These are phyloP conservation scores for Rhodotorula taiwanensis DNA, from an alignment of 768 basidiomycete species.

Conservation along the genomic window DNA sequence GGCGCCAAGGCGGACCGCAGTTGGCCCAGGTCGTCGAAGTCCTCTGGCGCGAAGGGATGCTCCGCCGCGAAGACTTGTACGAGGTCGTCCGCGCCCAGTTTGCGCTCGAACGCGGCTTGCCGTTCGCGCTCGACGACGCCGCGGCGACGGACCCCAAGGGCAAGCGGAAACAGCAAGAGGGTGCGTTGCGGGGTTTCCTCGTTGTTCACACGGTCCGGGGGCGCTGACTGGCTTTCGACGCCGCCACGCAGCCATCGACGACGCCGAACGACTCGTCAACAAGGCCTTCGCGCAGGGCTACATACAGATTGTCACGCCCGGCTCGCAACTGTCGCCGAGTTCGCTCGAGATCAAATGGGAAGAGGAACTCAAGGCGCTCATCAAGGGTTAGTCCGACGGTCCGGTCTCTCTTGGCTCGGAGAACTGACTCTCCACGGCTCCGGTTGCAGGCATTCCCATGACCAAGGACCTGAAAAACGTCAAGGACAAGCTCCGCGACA, in stretches of 20 bases:
- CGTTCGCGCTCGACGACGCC: not conserved
- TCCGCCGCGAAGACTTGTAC: constrained; percentile 14
- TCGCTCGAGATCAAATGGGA: constrained; percentile 78
- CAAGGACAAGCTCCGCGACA: constrained; percentile 49
- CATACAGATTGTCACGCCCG: constrained; percentile 67
- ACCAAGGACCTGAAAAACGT: constrained; percentile 69
- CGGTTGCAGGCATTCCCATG: constrained; percentile 59
- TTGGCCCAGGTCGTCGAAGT: constrained; percentile 4
- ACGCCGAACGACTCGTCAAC: constrained; percentile 49
- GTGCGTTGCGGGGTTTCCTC: constrained; percentile 3
- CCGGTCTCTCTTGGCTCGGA: too few relatives aligned
- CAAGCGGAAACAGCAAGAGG: constrained; percentile 15
- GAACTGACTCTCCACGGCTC: not conserved
- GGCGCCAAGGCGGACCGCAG: not conserved
- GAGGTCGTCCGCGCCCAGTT: constrained; percentile 4
- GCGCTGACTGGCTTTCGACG: too few relatives aligned
- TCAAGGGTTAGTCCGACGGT: constrained; percentile 34
- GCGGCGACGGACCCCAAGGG: constrained; percentile 18
- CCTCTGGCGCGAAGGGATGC: constrained; percentile 26
- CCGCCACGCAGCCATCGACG: constrained; percentile 7
- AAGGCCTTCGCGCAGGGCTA: constrained; percentile 67
- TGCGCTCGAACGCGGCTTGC: not conserved
- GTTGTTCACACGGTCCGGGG: too few relatives aligned
- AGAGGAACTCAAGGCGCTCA: constrained; percentile 48
- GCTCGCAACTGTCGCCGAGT: constrained; percentile 70